Evolutionary conservation across 1,284 basidiomycete genomes (phyloP).

Genomic region (Ceratobasidium sp.): DNA sequence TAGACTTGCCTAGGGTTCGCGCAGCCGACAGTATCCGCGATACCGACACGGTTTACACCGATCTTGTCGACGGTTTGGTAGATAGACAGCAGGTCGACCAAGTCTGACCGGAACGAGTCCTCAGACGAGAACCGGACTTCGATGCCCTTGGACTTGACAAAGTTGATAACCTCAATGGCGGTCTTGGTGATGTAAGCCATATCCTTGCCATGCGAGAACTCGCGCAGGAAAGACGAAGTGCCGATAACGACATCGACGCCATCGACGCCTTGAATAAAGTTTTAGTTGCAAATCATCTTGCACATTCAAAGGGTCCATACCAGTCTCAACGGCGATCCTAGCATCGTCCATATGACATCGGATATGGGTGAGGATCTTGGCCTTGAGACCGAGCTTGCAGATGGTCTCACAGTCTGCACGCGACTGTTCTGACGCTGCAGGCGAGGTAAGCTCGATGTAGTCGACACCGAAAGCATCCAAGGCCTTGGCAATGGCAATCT

Average conservation of each 20-base stretch:
- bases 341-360: constrained; percentile 99
- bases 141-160: constrained; percentile 99
- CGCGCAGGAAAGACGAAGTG: constrained; percentile 97
- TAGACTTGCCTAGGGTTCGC: constrained; percentile 99
- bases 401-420: constrained; percentile 96
- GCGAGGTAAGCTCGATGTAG: constrained; percentile 99
- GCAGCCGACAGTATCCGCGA: constrained; percentile 99
- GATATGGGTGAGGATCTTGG: constrained; percentile 99
- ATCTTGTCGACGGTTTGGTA: constrained; percentile 99
- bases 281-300: constrained; percentile 12
- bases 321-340: constrained; percentile 97
- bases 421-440: constrained; percentile 97
- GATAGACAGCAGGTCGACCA: constrained; percentile 98
- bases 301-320: constrained; percentile 58
- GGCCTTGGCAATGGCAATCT: constrained; percentile 98
- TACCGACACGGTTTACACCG: constrained; percentile 98
- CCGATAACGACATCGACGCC: constrained; percentile 99
- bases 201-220: constrained; percentile 99
- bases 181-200: constrained; percentile 99
- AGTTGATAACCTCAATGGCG: constrained; percentile 98
- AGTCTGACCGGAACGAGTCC: constrained; percentile 99
- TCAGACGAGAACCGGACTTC: constrained; percentile 99
- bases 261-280: constrained; percentile 77
- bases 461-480: constrained; percentile 99
- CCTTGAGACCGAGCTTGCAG: constrained; percentile 98